Evolutionary conservation across 306 rosid genomes (phyloP).

Genomic region (Rosa persica): DNA sequence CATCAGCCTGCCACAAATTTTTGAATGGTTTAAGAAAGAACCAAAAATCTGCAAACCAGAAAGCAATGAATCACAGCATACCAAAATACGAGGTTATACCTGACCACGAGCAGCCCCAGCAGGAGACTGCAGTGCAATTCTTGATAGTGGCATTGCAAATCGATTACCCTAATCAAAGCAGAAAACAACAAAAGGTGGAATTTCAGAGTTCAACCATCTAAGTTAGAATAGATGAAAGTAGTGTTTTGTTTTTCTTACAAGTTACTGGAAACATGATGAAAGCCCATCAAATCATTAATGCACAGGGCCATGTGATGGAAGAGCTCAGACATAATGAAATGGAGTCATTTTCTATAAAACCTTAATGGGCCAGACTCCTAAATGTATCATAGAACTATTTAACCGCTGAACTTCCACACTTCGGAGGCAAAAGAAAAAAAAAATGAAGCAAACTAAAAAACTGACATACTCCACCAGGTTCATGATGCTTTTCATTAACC

Average conservation of each 20-base stretch:
- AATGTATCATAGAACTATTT: background rate
- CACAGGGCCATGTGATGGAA: background rate
- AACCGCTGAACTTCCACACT: background rate
- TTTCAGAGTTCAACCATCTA: slow-evolving; percentile 12
- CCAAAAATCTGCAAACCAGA: slow-evolving; percentile 8
- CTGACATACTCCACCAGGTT: background rate
- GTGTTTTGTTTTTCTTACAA: background rate
- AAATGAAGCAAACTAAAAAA: background rate
- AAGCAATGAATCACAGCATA: background rate
- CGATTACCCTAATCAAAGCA: slow-evolving; percentile 64
- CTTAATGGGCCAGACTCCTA: background rate
- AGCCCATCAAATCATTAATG: background rate
- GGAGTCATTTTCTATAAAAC: background rate
- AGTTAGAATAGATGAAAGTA: slow-evolving; percentile 9
- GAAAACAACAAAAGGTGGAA: background rate
- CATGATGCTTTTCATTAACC: background rate
- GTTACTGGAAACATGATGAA: background rate
- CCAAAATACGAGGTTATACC: slow-evolving; percentile 38
- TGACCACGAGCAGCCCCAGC: slow-evolving; percentile 97
- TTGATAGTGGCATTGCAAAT: slow-evolving; percentile 78
- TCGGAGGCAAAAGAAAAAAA: background rate
- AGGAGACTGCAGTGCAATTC: slow-evolving; percentile 76
- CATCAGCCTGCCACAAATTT: slow-evolving; percentile 67
- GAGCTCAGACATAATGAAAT: background rate
- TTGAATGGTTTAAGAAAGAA: slow-evolving; percentile 17